These are phyloP conservation scores for Cornus suecica DNA, from an alignment of 148 eudicot genomes.

Conservation along the genomic window DNA sequence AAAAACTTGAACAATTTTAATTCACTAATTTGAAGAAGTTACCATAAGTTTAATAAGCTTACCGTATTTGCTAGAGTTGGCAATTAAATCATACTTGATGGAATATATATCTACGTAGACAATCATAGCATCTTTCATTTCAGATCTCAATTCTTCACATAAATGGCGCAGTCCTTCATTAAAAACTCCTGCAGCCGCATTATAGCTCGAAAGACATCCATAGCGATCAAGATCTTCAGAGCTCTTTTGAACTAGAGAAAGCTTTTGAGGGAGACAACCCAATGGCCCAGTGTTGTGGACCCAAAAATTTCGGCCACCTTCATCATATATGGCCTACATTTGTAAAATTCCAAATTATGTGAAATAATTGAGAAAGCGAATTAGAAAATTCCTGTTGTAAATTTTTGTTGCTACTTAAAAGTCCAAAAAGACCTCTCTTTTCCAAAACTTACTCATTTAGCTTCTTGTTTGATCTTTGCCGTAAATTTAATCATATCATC, in stretches of 20 bases:
- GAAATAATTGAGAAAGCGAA: neutral
- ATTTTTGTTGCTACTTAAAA: neutral
- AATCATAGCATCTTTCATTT: slow-evolving; percentile 60
- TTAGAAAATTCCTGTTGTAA: neutral
- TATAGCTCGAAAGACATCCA: slow-evolving; percentile 72
- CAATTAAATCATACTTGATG: slow-evolving; percentile 80
- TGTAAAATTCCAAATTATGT: neutral
- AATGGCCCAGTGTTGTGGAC: slow-evolving; percentile 94
- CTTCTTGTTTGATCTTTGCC: too few relatives aligned
- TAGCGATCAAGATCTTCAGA: slow-evolving; percentile 42
- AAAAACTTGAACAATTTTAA: neutral
- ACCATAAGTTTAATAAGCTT: slow-evolving; percentile 15
- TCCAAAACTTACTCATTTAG: too few relatives aligned
- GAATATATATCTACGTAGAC: slow-evolving; percentile 80
- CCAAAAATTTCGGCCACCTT: slow-evolving; percentile 88
- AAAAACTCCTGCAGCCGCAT: slow-evolving; percentile 62
- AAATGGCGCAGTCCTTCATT: slow-evolving; percentile 55
- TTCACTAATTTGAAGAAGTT: neutral
- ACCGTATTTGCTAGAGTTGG: slow-evolving; percentile 71
- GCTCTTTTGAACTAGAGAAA: slow-evolving; percentile 41
- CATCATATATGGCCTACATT: slow-evolving; percentile 52
- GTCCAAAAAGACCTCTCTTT: neutral
- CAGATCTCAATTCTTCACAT: slow-evolving; percentile 52
- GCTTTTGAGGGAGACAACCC: slow-evolving; percentile 90
- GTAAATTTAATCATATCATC: too few relatives aligned